Percentiles rank a stretch among this genome's conserved stretches.
Evolutionary conservation across 2,329 filamentous ascomycete genomes (phyloP).

Genomic region (Monilinia polystroma): DNA sequence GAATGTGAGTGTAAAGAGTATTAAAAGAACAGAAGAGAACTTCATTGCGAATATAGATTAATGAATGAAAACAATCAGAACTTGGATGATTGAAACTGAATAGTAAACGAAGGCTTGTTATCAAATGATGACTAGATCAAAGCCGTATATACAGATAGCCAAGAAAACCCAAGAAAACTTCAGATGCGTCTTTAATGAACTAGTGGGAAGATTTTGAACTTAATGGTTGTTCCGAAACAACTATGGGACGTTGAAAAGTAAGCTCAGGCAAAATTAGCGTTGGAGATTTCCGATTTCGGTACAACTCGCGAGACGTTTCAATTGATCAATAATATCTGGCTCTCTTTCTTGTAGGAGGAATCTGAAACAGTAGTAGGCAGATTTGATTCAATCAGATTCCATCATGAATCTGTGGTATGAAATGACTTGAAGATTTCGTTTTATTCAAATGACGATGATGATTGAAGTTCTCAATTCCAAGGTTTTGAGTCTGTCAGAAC

Average conservation of each 20-base stretch:
- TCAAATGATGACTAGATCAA: background rate
- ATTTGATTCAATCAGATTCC: background rate
- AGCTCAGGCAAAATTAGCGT: background rate
- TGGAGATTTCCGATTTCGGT: slow-evolving; percentile 5
- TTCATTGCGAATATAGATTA: slow-evolving; percentile 14
- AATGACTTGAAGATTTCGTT: background rate
- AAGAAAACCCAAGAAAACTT: slow-evolving; percentile 15
- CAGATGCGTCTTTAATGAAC: slow-evolving; percentile 11
- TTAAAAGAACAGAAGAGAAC: slow-evolving; percentile 8
- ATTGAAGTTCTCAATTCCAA: background rate
- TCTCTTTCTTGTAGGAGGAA: background rate
- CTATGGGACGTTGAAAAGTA: slow-evolving; percentile 12
- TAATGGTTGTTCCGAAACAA: slow-evolving; percentile 2
- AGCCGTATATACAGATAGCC: slow-evolving; percentile 17
- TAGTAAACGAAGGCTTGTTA: background rate
- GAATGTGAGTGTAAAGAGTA: slow-evolving; percentile 8
- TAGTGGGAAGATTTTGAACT: slow-evolving; percentile 1
- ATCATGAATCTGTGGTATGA: background rate
- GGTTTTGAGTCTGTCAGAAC: background rate
- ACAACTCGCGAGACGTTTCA: slow-evolving; percentile 1
- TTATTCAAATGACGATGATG: background rate
- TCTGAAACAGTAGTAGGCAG: background rate
- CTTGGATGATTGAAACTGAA: background rate
- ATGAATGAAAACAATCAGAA: slow-evolving; percentile 6
- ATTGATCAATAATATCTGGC: background rate